A percentile compares a stretch with the other conserved stretches of the same genome.
Evolutionary conservation across 495 filamentous ascomycete species (phyloP).

Genomic region (Penicillium canariense): DNA sequence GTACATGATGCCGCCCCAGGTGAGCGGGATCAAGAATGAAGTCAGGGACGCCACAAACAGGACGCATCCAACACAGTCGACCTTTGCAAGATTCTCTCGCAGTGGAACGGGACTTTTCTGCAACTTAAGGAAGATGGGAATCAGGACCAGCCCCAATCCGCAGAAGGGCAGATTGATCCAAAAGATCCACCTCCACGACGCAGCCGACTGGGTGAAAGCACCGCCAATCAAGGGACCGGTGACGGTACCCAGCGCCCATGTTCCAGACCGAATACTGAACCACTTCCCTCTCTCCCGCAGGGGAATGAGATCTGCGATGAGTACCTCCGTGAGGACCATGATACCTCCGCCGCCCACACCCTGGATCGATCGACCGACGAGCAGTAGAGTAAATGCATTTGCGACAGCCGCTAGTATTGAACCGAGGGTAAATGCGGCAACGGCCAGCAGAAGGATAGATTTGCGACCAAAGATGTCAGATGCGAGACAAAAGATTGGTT

Average conservation of each 20-base stretch:
- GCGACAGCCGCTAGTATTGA: constrained; percentile 36
- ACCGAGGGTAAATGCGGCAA: constrained; percentile 39
- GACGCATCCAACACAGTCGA: constrained; percentile 54
- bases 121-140: constrained; percentile 48
- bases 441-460: constrained; percentile 32
- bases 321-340: constrained; percentile 28
- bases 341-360: constrained; percentile 33
- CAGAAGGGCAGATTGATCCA: constrained; percentile 61
- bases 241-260: constrained; percentile 24
- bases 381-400: constrained; percentile 26
- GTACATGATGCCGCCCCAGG: constrained; percentile 53
- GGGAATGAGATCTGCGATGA: constrained; percentile 37
- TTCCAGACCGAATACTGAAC: constrained; percentile 19
- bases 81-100: constrained; percentile 26
- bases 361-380: constrained; percentile 29
- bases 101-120: constrained; percentile 18
- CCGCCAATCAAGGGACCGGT: constrained; percentile 37
- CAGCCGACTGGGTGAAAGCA: constrained; percentile 19
- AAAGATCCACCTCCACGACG: constrained; percentile 60
- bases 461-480: constrained; percentile 42
- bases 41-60: constrained; percentile 48
- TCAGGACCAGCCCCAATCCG: constrained; percentile 45
- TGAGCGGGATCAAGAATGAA: constrained; percentile 50
- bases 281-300: constrained; percentile 31
- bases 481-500: constrained; percentile 34